Percentiles rank a stretch among this genome's conserved stretches.
Evolutionary conservation across 1,284 basidiomycete genomes (phyloP).

Genomic region (Pascua sp.): DNA sequence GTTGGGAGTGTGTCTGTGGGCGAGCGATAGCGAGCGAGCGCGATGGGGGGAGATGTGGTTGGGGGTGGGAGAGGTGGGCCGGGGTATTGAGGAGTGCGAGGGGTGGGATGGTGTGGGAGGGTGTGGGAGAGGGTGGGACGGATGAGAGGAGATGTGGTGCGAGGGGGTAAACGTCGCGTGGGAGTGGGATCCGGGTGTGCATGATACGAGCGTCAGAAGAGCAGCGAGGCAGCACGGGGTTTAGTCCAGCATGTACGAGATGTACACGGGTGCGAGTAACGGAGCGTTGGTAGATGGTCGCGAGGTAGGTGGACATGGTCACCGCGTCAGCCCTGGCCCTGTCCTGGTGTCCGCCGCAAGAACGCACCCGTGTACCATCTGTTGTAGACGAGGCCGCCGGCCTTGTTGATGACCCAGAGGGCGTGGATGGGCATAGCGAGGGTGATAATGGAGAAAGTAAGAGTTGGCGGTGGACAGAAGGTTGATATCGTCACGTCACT

Average conservation of each 20-base stretch:
- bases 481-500: neutral
- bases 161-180: neutral
- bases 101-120: neutral
- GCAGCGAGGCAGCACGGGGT: neutral
- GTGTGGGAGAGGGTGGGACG: slow-evolving; percentile 5
- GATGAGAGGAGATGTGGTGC: neutral
- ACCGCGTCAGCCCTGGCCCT: too few species aligned
- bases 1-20: slow-evolving; percentile 74
- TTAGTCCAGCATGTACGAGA: too few species aligned
- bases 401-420: slow-evolving; percentile 90
- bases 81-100: too few species aligned
- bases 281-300: too few species aligned
- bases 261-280: too few species aligned
- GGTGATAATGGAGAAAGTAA: neutral
- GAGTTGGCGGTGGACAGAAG: neutral
- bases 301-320: neutral
- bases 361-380: slow-evolving; percentile 76
- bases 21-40: slow-evolving; percentile 16
- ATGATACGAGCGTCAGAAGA: too few species aligned
- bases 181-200: neutral
- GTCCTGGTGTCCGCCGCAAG: neutral
- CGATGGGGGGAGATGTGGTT: slow-evolving; percentile 5
- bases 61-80: neutral
- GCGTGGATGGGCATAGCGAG: slow-evolving; percentile 43
- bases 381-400: slow-evolving; percentile 93